Base-by-base conservation (phyloP, 1,139 yeast genomes). In the Lodderomyces margitis region DNA sequence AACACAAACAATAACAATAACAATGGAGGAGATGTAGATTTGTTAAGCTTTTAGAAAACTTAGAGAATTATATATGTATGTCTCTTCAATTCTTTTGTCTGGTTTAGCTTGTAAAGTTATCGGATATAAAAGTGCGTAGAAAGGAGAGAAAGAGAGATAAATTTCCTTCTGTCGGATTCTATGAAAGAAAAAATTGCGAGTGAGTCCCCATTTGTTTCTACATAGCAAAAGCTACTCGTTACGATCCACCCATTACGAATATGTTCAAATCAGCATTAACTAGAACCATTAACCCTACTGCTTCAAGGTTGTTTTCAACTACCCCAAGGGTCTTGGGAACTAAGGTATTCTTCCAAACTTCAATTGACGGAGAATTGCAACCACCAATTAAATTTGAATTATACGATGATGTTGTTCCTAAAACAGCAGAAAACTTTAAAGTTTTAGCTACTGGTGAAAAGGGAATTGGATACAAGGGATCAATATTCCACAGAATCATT, bases 351-450 rank as follows among this genome's bases (percentile, higher is more conserved):
- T 58, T 68, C 55, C 59, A 62, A 40, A 61, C 70, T 17, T 66
- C 74, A 38, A 66, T 68, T 45, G 57, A 58, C 40, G 68, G 68
- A 30, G 62, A 54, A 37, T 36, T 36, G 16, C 68, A 63, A 51
- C 57, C 59, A 36, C 61, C 59, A 44, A 64, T 64, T 43, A 60
- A 55, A 40, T 64, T 64, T 45, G 68, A 86, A 70, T 82, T 89
- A 64, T 88, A 83, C 83, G 78, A 82, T 70, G 95, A 88, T 60
- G 88, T 87, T 54, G 89, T 83, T 55, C 98, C 98, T 75, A 88
- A 88, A 82, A 89, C 97, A 53, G 81, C 95, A 52, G 95, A 86
- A 75, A 89, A 89, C 81, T 89, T 89, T 87, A 81, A 95, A 69
- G 96, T 95, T 52, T 78, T 89, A 59, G 78, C 85, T 66, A 89